Percentiles rank a stretch among this genome's conserved stretches.
Evolutionary conservation across 176 grass and related monocot species (phyloP).

Genomic region (Aegilops sharonensis): DNA sequence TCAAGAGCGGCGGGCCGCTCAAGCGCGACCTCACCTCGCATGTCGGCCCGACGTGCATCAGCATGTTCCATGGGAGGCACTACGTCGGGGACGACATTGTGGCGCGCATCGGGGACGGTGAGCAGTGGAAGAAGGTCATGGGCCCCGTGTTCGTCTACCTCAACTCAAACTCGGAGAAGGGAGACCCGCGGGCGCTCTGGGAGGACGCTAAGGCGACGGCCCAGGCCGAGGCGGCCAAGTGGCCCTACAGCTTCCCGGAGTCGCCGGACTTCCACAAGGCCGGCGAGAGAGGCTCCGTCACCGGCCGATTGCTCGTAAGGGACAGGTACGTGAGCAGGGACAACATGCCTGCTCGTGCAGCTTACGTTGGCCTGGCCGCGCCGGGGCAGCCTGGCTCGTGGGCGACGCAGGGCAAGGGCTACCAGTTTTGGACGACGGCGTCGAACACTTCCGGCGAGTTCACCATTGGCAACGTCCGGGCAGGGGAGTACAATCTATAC

Average conservation of each 20-base stretch:
- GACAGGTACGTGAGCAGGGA: slow-evolving; percentile 23
- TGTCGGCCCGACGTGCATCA: slow-evolving; percentile 58
- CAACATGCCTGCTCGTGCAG: background rate
- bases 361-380: slow-evolving; percentile 56
- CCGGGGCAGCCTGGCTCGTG: slow-evolving; percentile 57
- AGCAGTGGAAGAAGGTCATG: slow-evolving; percentile 75
- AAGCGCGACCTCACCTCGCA: slow-evolving; percentile 82
- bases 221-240: slow-evolving; percentile 40
- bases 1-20: slow-evolving; percentile 62
- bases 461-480: slow-evolving; percentile 44
- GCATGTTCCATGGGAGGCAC: slow-evolving; percentile 57
- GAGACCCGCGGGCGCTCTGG: slow-evolving; percentile 39
- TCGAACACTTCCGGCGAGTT: slow-evolving; percentile 29
- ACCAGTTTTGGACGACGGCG: slow-evolving; percentile 74
- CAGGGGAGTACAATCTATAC: slow-evolving; percentile 65
- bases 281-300: slow-evolving; percentile 39
- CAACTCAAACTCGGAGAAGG: slow-evolving; percentile 35
- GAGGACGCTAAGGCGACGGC: slow-evolving; percentile 66
- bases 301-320: slow-evolving; percentile 36
- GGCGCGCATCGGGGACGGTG: slow-evolving; percentile 38
- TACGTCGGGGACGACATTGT: slow-evolving; percentile 51
- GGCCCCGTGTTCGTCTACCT: slow-evolving; percentile 86
- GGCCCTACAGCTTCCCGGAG: slow-evolving; percentile 73
- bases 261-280: slow-evolving; percentile 59
- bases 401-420: slow-evolving; percentile 55